Evolutionary conservation across 495 filamentous ascomycete species (phyloP).

Genomic region (Amorphotheca resinae): DNA sequence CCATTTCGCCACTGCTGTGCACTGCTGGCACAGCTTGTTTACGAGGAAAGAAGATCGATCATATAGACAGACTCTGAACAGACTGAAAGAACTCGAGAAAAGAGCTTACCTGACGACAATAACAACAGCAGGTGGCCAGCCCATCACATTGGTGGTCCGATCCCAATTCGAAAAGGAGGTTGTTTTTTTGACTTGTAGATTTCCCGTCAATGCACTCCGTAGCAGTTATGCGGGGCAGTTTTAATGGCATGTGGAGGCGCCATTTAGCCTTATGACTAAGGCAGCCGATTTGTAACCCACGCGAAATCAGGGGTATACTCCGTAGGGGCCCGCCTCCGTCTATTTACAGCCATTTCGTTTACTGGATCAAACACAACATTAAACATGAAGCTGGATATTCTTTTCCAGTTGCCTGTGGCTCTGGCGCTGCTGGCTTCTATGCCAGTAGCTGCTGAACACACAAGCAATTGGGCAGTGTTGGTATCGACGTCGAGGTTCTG

Average conservation of each 20-base stretch:
- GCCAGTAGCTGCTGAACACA: constrained; percentile 59
- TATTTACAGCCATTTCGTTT: background rate
- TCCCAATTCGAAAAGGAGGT: background rate
- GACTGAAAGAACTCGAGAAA: constrained; percentile 4
- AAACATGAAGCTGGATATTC: constrained; percentile 16
- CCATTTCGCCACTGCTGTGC: no score
- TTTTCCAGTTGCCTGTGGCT: constrained; percentile 13
- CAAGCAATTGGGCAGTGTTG: constrained; percentile 96
- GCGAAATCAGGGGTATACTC: background rate
- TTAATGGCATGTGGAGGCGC: background rate
- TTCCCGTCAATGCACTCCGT: background rate
- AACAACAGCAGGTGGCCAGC: constrained; percentile 50
- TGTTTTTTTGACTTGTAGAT: background rate
- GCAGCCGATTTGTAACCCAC: background rate
- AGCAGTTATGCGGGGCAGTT: background rate
- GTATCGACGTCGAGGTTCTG: constrained; percentile 98
- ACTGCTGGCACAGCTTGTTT: background rate
- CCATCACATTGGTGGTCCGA: constrained; percentile 27
- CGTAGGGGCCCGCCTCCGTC: background rate
- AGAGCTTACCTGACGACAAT: constrained; percentile 66
- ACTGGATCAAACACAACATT: background rate
- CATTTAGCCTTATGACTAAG: background rate
- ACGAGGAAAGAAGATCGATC: background rate
- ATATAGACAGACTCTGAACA: background rate
- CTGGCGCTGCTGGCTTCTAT: constrained; percentile 28